Conservation (phyloP, 108 stramenopile genomes). For the Nitzschia palea region DNA sequence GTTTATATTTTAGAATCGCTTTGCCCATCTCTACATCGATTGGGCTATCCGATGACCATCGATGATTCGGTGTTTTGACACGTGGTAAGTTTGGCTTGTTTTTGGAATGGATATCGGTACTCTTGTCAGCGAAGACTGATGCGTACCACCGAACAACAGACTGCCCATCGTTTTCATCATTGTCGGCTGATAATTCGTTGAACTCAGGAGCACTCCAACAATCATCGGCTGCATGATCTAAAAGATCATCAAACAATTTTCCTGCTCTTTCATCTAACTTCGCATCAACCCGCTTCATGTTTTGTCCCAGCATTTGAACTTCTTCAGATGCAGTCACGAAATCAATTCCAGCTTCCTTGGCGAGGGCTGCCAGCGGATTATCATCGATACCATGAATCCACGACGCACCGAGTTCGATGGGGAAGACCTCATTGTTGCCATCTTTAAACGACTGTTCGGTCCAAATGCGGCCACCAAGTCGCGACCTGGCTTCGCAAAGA, state of each 20-base stretch:
- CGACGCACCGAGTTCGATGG: constrained; percentile 58
- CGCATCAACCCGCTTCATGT: constrained; percentile 23
- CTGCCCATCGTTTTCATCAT: background rate
- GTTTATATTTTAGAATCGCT: constrained; percentile 36
- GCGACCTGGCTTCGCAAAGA: constrained; percentile 44
- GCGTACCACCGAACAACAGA: constrained; percentile 52
- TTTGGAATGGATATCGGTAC: background rate
- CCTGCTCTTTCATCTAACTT: constrained; percentile 43
- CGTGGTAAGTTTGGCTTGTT: background rate
- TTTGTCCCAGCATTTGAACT: constrained; percentile 45
- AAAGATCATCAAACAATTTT: constrained; percentile 53
- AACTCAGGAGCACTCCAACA: constrained; percentile 37
- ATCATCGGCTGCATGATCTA: constrained; percentile 56
- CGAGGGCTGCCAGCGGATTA: constrained; percentile 57
- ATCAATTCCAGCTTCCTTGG: constrained; percentile 35
- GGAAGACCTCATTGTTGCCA: background rate
- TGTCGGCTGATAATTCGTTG: background rate
- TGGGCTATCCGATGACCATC: constrained; percentile 52
- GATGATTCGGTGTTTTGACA: constrained; percentile 35
- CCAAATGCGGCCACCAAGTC: constrained; percentile 53
- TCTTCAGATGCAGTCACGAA: constrained; percentile 52
- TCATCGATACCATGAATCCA: constrained; percentile 82
- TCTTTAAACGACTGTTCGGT: constrained; percentile 31
- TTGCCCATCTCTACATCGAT: constrained; percentile 50
- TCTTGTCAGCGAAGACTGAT: constrained; percentile 9